phyloP scores from a whole-genome alignment of 306 rosid genomes.

The Carpinus viminea region DNA sequence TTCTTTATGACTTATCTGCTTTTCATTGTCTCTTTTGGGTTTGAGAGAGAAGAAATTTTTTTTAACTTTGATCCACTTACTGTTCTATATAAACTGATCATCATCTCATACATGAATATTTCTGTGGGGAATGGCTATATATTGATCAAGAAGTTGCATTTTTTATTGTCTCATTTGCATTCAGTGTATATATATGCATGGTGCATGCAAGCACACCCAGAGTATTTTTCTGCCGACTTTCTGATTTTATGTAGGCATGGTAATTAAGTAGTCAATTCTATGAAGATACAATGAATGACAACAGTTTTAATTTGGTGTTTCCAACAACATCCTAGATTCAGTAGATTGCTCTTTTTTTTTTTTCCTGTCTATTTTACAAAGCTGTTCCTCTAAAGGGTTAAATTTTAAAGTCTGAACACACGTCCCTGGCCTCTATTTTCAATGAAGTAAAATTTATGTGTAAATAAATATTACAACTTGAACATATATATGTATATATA shows the following conservation, averaged over 20 bases:
- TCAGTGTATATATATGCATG: conserved; percentile 17
- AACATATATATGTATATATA: not conserved
- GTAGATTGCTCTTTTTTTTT: no score
- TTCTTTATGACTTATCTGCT: not conserved
- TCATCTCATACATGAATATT: not conserved
- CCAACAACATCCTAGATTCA: not conserved
- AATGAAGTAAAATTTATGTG: no score
- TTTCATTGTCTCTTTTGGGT: conserved; percentile 6
- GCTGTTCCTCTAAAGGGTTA: no score
- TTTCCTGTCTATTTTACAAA: no score
- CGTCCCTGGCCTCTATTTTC: no score
- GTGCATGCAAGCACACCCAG: conserved; percentile 19
- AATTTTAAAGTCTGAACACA: no score
- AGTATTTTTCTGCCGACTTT: not conserved
- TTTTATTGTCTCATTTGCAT: not conserved
- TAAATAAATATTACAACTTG: not conserved
- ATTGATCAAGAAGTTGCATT: not conserved
- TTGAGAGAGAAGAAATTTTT: not conserved
- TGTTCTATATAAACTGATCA: conserved; percentile 18
- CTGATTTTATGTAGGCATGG: not conserved
- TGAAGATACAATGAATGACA: not conserved
- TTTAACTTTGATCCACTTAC: conserved; percentile 19
- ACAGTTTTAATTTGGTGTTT: not conserved
- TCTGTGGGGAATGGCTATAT: not conserved
- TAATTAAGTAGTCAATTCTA: not conserved